Conservation (phyloP, 371 early-diverging fungal genomes). For the Syncephalis plumigaleata region DNA sequence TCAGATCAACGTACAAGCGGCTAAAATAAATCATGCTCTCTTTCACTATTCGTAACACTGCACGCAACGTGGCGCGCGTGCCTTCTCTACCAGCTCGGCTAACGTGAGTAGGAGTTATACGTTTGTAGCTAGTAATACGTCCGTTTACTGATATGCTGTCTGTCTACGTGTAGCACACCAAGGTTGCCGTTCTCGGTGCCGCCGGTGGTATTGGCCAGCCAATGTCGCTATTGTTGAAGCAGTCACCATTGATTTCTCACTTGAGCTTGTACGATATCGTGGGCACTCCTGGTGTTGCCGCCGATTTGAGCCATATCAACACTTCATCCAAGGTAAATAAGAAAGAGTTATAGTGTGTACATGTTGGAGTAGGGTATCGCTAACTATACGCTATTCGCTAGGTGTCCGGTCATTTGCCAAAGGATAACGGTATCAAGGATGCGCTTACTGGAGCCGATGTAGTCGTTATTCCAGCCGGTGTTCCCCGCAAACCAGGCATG, state of each 20-base stretch:
- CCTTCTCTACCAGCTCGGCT: no score
- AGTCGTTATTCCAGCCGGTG: constrained; percentile 90
- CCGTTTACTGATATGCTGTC: not conserved
- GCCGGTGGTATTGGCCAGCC: constrained; percentile 92
- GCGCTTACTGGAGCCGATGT: constrained; percentile 54
- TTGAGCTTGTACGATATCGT: constrained; percentile 59
- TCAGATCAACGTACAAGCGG: no score
- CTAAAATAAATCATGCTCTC: no score
- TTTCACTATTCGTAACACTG: no score
- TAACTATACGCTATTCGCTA: no score
- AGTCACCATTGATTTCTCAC: constrained; percentile 39
- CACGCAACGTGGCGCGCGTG: no score
- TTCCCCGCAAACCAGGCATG: constrained; percentile 86
- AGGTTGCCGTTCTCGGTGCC: constrained; percentile 57
- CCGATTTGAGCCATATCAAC: constrained; percentile 60
- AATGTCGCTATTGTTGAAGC: constrained; percentile 69
- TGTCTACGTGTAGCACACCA: not conserved
- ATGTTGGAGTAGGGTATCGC: no score
- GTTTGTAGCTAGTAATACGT: not conserved
- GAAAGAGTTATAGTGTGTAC: constrained; percentile 7
- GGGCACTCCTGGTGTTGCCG: constrained; percentile 55
- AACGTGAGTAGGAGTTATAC: not conserved
- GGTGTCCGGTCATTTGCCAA: constrained; percentile 19
- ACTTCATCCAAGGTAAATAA: constrained; percentile 41
- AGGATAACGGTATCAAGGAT: constrained; percentile 32